A percentile compares a stretch with the other conserved stretches of the same genome.
phyloP scores from a whole-genome alignment of 140 eudicot genomes.

The Ambrosia hybrid region DNA sequence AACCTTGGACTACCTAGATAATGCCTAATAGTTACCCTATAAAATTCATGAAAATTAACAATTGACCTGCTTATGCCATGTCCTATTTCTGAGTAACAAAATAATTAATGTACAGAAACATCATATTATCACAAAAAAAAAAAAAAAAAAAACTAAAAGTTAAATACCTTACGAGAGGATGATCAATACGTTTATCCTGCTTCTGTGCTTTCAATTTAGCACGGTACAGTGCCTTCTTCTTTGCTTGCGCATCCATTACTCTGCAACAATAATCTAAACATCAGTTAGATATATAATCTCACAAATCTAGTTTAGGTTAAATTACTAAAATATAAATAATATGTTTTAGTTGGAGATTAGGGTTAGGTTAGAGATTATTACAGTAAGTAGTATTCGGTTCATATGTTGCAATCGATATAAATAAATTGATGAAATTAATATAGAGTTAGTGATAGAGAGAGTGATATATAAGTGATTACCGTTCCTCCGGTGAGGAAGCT shows the following conservation, averaged over 20 bases:
- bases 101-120: too few species aligned
- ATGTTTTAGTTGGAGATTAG: neutral
- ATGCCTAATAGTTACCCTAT: neutral
- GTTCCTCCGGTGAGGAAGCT: slow-evolving; percentile 10
- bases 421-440: neutral
- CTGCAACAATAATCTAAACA: slow-evolving; percentile 15
- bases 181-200: slow-evolving; percentile 71
- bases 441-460: neutral
- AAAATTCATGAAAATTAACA: neutral
- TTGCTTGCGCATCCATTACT: slow-evolving; percentile 76
- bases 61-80: too few species aligned
- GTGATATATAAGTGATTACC: neutral
- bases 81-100: neutral
- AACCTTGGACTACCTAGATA: too few species aligned
- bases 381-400: neutral
- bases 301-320: neutral
- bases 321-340: neutral
- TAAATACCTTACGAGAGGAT: slow-evolving; percentile 85
- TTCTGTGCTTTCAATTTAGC: slow-evolving; percentile 71
- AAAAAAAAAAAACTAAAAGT: too few species aligned
- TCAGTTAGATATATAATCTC: slow-evolving; percentile 5
- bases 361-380: slow-evolving; percentile 8
- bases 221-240: slow-evolving; percentile 69
- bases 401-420: too few species aligned
- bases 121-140: too few species aligned